Conservation (phyloP, 2,329 filamentous ascomycete genomes). For the Colletotrichum sp. region DNA sequence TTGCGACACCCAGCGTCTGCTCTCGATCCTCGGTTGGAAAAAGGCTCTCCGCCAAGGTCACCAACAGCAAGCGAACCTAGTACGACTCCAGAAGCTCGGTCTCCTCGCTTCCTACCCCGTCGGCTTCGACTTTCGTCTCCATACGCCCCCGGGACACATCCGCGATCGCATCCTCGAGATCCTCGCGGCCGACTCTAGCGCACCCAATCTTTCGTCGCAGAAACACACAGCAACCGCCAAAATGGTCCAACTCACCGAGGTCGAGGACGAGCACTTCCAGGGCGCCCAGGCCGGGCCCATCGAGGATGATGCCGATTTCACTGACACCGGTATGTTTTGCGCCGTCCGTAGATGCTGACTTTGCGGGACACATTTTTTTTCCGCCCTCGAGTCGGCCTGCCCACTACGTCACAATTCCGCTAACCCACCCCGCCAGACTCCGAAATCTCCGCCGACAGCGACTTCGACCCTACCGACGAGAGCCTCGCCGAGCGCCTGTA, state of each 20-base stretch:
- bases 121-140: constrained; percentile 1
- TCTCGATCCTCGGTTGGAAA: constrained; percentile 1
- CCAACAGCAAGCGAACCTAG: background rate
- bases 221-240: constrained; percentile 35
- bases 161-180: background rate
- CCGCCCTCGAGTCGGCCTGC: background rate
- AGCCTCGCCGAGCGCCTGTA: constrained; percentile 71
- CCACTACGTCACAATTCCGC: constrained; percentile 1
- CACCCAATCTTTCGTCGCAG: background rate
- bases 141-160: background rate
- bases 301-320: constrained; percentile 91
- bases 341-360: too few relatives aligned
- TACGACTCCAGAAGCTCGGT: background rate
- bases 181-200: background rate
- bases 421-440: constrained; percentile 61
- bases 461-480: constrained; percentile 65
- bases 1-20: background rate
- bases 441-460: constrained; percentile 82
- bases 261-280: constrained; percentile 94
- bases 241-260: constrained; percentile 97
- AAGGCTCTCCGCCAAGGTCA: constrained; percentile 1
- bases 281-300: constrained; percentile 71
- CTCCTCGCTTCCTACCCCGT: background rate
- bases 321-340: constrained; percentile 77
- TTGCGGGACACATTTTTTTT: background rate